Evolutionary conservation across 1,139 yeast genomes (phyloP).

Genomic region (Wickerhamomyces sp.): DNA sequence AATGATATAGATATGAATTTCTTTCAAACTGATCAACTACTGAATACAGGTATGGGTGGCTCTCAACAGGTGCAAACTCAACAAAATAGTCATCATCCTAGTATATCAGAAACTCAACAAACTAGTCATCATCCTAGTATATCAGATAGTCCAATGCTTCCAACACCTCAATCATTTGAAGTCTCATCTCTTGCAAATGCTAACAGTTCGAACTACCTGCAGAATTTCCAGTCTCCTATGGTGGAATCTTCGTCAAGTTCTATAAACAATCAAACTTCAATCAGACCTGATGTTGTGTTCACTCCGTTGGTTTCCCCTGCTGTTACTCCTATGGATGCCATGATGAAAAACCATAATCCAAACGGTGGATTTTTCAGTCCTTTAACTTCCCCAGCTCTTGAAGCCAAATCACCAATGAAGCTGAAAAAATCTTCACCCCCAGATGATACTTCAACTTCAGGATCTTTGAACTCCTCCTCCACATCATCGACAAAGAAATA

Average conservation of each 20-base stretch:
- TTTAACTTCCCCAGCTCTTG: conserved; percentile 64
- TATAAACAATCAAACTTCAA: conserved; percentile 9
- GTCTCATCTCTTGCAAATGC: conserved; percentile 5
- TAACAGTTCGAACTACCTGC: conserved; percentile 6
- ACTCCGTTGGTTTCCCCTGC: conserved; percentile 79
- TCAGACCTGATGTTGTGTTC: conserved; percentile 35
- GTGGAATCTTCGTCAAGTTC: conserved; percentile 3
- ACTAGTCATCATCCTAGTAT: neutral
- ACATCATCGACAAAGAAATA: conserved; percentile 23
- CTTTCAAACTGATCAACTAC: conserved; percentile 7
- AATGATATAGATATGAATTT: conserved; percentile 18
- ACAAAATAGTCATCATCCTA: neutral
- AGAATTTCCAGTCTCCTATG: conserved; percentile 18
- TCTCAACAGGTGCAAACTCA: neutral
- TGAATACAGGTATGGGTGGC: neutral
- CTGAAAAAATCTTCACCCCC: conserved; percentile 17
- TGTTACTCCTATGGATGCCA: conserved; percentile 54
- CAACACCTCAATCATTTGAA: conserved; percentile 22
- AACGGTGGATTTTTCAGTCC: conserved; percentile 35
- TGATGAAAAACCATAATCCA: conserved; percentile 20
- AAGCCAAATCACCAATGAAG: conserved; percentile 28
- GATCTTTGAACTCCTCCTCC: conserved; percentile 4
- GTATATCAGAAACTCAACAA: neutral
- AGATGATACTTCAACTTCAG: conserved; percentile 9
- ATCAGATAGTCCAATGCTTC: conserved; percentile 10